Base-by-base conservation (phyloP, 2,329 filamentous ascomycete species). In the Gnomoniopsis sp. region DNA sequence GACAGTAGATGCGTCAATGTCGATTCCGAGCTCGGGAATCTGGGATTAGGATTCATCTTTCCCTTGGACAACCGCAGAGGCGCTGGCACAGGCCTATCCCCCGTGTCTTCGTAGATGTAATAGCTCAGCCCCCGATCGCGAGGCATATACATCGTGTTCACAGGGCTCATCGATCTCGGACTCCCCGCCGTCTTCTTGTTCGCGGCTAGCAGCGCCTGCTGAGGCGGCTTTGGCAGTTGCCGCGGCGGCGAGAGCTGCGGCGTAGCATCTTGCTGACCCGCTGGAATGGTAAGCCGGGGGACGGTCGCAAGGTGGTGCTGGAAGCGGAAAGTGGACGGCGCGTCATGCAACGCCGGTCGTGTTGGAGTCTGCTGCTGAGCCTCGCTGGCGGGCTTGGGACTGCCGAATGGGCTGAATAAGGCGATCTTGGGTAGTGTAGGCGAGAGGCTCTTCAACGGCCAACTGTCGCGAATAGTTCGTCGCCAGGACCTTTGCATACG, bases 1-100 rank as follows among this genome's bases (percentile, higher is more conserved):
- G 74, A 74, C 34, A 85, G 70, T 30, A 85, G 85, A 60, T 79
- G 72, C 1, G 76, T 72, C 26, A 85, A 67, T 1, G 80, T 80
- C 12, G 76, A 74, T 62, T 84, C 81, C 0, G 79, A 74, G 41
- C 69, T 72, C 52, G 66, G 65, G 22, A 71, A 64, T 26, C 69
- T 66, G 46, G 66, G 56, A 17, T 65, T 63, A 0, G 65, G 59
- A 30, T 57, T 61, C 21, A 59, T 62, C 11, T 65, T 66, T 12
- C 50, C 59, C 3, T 19, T 26, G 49, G n/a, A 49, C 47, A n/a
- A 41, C 34, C 46, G 49, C 49, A 41, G 46, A 33, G 59, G 59
- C 6, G 44, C 53, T 43, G 57, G 60, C 33, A 53, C 56, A 15
- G 49, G 53, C 53, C 58, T 34, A 1, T 61, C 57, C 41, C 41